Evolutionary conservation across 2,329 filamentous ascomycete genomes (phyloP).

Genomic region (Fusarium paranaense): DNA sequence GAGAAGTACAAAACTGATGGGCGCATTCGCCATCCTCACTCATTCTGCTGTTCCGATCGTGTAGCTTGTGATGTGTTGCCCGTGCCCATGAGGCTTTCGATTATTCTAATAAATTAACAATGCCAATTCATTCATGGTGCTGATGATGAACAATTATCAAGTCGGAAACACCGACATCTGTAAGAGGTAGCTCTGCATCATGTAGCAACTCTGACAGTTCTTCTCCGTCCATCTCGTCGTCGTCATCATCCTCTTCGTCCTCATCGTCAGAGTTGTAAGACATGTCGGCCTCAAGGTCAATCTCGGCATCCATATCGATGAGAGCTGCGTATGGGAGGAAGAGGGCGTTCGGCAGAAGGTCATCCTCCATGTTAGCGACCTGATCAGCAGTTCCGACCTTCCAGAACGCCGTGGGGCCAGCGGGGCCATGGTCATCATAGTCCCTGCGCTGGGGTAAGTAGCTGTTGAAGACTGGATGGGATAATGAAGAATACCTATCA

Average conservation of each 20-base stretch:
- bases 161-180: conserved; percentile 14
- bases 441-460: conserved; percentile 59
- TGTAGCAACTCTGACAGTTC: conserved; percentile 35
- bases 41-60: background rate
- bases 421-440: conserved; percentile 75
- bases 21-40: conserved; percentile 11
- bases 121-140: background rate
- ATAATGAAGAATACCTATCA: conserved; percentile 67
- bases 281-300: conserved; percentile 43
- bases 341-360: conserved; percentile 49
- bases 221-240: conserved; percentile 23
- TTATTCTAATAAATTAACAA: background rate
- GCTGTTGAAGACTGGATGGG: background rate
- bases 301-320: conserved; percentile 26
- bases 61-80: background rate
- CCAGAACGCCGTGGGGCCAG: conserved; percentile 82
- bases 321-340: conserved; percentile 45
- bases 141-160: conserved; percentile 1
- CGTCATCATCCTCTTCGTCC: conserved; percentile 23
- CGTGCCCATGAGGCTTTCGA: background rate
- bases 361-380: conserved; percentile 41
- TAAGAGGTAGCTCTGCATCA: conserved; percentile 34
- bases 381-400: conserved; percentile 69
- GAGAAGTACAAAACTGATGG: conserved; percentile 14
- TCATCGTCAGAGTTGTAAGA: conserved; percentile 41